These are phyloP conservation scores for Fusarium burgessii DNA, from an alignment of 2,329 filamentous ascomycete species.

Conservation along the genomic window DNA sequence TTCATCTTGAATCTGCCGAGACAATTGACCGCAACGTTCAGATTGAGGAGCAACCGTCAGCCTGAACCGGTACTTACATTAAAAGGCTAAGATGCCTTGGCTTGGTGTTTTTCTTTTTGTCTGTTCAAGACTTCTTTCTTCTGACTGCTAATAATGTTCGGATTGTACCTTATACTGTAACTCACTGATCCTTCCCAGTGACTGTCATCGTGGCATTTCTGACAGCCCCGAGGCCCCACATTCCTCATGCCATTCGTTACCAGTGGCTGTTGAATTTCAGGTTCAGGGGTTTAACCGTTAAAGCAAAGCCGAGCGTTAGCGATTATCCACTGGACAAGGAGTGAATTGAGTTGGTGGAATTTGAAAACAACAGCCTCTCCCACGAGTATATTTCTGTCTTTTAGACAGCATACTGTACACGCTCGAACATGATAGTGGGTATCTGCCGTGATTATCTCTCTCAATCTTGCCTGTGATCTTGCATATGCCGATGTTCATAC, in stretches of 20 bases:
- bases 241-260: neutral
- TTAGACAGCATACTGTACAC: neutral
- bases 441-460: neutral
- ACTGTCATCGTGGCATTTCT: slow-evolving; percentile 1
- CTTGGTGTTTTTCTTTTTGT: neutral
- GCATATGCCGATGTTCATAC: neutral
- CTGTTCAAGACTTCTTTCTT: neutral
- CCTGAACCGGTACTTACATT: slow-evolving; percentile 8
- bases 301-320: neutral
- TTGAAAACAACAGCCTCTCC: neutral
- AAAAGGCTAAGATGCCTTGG: neutral
- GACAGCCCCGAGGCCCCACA: slow-evolving; percentile 14
- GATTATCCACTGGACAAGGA: neutral
- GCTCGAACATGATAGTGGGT: neutral
- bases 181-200: neutral
- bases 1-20: slow-evolving; percentile 7
- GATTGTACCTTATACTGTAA: neutral
- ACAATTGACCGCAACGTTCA: slow-evolving; percentile 7
- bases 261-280: slow-evolving; percentile 26
- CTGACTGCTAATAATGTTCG: neutral
- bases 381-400: neutral
- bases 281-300: slow-evolving; percentile 19
- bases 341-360: neutral
- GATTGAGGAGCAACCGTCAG: neutral
- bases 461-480: neutral